phyloP scores from a whole-genome alignment of 2,329 filamentous ascomycete genomes.

The Hypoxylon sp. region DNA sequence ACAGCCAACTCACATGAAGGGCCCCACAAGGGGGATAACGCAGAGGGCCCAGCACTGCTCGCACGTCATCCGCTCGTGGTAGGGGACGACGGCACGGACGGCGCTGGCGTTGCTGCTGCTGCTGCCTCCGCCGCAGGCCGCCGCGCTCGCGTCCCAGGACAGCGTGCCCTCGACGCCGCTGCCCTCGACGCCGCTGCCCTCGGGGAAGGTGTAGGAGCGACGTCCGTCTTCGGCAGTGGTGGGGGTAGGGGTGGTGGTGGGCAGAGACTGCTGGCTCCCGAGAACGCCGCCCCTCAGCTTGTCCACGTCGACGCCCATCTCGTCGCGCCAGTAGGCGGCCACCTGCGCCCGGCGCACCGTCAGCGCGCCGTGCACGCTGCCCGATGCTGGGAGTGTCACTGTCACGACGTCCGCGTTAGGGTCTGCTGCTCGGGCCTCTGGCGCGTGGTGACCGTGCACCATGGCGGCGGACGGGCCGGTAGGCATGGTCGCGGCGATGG shows the following conservation, averaged over 20 bases:
- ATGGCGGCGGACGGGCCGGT: background rate
- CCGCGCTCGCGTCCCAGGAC: conserved; percentile 2
- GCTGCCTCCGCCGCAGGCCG: no score
- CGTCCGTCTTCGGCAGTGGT: no score
- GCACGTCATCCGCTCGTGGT: background rate
- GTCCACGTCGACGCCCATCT: conserved; percentile 11
- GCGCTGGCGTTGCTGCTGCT: no score
- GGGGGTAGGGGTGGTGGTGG: no score
- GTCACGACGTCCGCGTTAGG: background rate
- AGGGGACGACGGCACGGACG: no score
- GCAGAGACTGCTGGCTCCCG: no score
- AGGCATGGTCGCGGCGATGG: background rate
- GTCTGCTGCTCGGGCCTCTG: background rate
- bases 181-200: conserved; percentile 7
- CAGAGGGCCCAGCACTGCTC: background rate
- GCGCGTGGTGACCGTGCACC: background rate
- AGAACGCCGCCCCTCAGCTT: conserved; percentile 5
- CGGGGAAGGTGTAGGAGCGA: conserved; percentile 9
- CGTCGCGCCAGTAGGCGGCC: conserved; percentile 3
- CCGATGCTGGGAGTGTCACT: background rate
- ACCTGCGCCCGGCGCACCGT: background rate
- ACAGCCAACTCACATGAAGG: conserved; percentile 3
- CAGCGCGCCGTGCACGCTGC: conserved; percentile 5
- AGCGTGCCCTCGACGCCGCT: conserved; percentile 13
- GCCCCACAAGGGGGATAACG: background rate